These are phyloP conservation scores for Termitomyces sp. DNA, from an alignment of 768 basidiomycete genomes.

Conservation along the genomic window DNA sequence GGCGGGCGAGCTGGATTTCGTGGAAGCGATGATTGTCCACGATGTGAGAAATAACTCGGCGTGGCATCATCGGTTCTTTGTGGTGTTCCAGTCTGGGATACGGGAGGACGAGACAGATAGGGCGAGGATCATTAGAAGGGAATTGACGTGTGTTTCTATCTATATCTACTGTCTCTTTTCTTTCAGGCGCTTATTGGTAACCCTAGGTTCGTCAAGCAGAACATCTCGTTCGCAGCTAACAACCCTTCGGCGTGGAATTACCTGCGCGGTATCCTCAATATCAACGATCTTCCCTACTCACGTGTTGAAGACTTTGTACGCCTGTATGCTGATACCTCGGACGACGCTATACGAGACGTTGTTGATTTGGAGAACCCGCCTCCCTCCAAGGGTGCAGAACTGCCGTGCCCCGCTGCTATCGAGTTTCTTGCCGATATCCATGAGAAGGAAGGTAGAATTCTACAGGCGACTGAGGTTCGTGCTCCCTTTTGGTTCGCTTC, in stretches of 20 bases:
- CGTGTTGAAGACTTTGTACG: conserved; percentile 53
- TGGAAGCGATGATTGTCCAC: conserved; percentile 59
- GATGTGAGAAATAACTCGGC: conserved; percentile 96
- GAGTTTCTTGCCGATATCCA: conserved; percentile 83
- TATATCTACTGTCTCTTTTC: background rate
- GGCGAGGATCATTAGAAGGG: conserved; percentile 55
- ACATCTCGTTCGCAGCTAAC: conserved; percentile 83
- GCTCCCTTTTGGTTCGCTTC: background rate
- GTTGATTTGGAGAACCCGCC: conserved; percentile 75
- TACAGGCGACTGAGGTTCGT: conserved; percentile 45
- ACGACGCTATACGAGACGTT: conserved; percentile 28
- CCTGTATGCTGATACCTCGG: conserved; percentile 47
- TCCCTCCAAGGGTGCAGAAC: conserved; percentile 56
- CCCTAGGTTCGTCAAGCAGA: conserved; percentile 74
- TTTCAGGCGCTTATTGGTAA: background rate
- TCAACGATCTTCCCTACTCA: conserved; percentile 53
- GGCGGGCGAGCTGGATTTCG: conserved; percentile 69
- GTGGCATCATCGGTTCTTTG: conserved; percentile 94
- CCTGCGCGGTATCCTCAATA: conserved; percentile 76
- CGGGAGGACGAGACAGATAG: conserved; percentile 58
- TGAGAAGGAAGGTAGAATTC: conserved; percentile 45
- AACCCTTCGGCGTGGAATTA: conserved; percentile 98
- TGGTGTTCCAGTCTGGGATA: conserved; percentile 68
- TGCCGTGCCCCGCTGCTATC: conserved; percentile 76
- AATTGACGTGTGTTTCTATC: conserved; percentile 61